These are phyloP conservation scores for Aspergillus sp. DNA, from an alignment of 2,329 filamentous ascomycete species.

Conservation along the genomic window DNA sequence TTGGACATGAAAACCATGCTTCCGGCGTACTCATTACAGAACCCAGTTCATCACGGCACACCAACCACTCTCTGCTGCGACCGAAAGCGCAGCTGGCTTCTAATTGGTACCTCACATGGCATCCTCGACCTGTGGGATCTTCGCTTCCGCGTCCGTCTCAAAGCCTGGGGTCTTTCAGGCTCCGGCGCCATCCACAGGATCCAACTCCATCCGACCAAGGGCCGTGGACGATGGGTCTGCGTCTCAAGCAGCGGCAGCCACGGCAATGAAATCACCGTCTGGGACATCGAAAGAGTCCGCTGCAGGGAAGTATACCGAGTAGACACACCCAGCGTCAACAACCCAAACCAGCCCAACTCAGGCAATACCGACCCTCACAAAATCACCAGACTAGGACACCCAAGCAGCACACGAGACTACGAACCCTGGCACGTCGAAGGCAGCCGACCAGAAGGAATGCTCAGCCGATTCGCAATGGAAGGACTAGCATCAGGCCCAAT, in stretches of 20 bases:
- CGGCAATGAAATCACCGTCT: conserved; percentile 82
- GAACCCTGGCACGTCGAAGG: conserved; percentile 88
- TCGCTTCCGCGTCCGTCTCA: conserved; percentile 85
- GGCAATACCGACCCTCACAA: conserved; percentile 53
- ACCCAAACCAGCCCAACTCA: conserved; percentile 35
- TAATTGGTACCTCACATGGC: conserved; percentile 88
- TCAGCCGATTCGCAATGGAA: conserved; percentile 73
- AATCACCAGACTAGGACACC: conserved; percentile 21
- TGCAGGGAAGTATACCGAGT: conserved; percentile 85
- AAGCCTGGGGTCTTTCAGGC: conserved; percentile 83
- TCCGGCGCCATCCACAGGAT: conserved; percentile 79
- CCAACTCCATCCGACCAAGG: conserved; percentile 73
- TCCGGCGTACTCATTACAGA: conserved; percentile 75
- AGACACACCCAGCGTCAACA: conserved; percentile 38
- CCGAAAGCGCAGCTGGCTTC: conserved; percentile 81
- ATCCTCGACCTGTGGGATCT: conserved; percentile 94
- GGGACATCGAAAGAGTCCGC: conserved; percentile 88
- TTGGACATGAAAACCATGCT: conserved; percentile 87
- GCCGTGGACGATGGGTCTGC: conserved; percentile 80
- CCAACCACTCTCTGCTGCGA: conserved; percentile 91
- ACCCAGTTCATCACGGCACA: conserved; percentile 86
- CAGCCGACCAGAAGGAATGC: conserved; percentile 81
- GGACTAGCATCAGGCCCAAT: conserved; percentile 53
- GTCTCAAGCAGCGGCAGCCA: conserved; percentile 83
- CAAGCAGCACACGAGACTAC: conserved; percentile 59